Base-by-base conservation (phyloP, 1,284 basidiomycete genomes). In the Acaromyces ingoldii region DNA sequence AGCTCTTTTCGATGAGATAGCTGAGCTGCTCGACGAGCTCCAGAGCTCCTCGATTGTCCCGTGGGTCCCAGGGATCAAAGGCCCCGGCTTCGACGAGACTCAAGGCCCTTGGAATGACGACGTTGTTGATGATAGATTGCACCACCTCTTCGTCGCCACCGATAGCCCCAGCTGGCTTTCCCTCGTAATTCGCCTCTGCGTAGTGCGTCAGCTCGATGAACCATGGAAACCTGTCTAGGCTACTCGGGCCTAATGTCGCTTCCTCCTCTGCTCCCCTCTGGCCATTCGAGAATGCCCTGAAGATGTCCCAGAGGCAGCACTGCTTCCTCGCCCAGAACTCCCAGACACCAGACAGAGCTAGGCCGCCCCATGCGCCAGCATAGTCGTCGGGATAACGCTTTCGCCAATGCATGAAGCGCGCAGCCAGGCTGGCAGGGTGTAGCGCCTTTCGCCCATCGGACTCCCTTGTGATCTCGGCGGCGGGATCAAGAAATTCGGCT, bases 121-220 rank as follows among this genome's bases (percentile, higher is more conserved):
- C 58, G n/a, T 58, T 63, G 13, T 37, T 30, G 3, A 67, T n/a
- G 2, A 72, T 29, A 6, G 66, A 55, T 3, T 46, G 28, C 2
- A 65, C 48, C 19, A 57, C 53, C 36, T 72, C 72, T 6, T 70
- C 63, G 30, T 74, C 72, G 1, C 70, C 72, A 3, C 65, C 67
- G 0, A 49, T 43, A 21, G 26, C 38, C 3, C 37, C 42, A 39
- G 24, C 21, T n/a, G n/a, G 15, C 30, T 0, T 28, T 29, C n/a
- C 31, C 26, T 21, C 11, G 33, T 24, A 30, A n/a, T 6, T 33
- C 51, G 6, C 34, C 25, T 41, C 42, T 2, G 29, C 10, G 24
- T 48, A 52, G 15, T 34, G 47, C 6, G 24, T 10, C 9, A 52
- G 29, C 19, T 49, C 31, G 4, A 43, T 31, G 19, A 53, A 55